A percentile compares a stretch with the other conserved stretches of the same genome.
Conservation (phyloP, 1,284 basidiomycete species). For the Rugosomyces carneus region DNA sequence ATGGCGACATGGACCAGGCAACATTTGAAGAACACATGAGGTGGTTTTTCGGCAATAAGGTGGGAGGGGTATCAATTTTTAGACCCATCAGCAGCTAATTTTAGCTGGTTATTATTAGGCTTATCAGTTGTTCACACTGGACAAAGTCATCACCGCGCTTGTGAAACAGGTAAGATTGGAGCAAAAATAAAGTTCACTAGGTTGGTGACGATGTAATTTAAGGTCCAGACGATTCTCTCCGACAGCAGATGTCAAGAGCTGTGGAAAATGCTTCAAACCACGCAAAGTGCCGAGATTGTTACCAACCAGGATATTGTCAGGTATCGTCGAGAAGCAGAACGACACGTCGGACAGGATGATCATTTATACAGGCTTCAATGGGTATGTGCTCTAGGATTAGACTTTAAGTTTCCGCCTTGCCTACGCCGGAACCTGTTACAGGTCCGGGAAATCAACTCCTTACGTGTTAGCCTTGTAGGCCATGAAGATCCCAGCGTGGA, state of each 20-base stretch:
- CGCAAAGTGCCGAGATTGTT: constrained; percentile 42
- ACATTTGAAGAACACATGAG: constrained; percentile 94
- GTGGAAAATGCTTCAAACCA: constrained; percentile 55
- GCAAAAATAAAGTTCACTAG: background rate
- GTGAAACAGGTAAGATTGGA: constrained; percentile 73
- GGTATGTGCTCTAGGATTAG: constrained; percentile 46
- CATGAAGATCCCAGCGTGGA: constrained; percentile 75
- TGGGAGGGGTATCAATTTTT: constrained; percentile 31
- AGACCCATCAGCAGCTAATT: constrained; percentile 5
- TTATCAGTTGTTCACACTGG: constrained; percentile 86
- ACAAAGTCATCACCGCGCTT: constrained; percentile 83
- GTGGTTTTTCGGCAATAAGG: constrained; percentile 95
- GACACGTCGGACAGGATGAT: constrained; percentile 82
- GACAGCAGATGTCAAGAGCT: constrained; percentile 72
- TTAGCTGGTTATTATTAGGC: constrained; percentile 42
- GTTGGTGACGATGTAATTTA: constrained; percentile 1
- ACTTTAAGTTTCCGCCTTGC: background rate
- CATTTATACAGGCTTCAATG: constrained; percentile 90
- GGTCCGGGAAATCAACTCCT: constrained; percentile 55
- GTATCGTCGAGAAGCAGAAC: constrained; percentile 88
- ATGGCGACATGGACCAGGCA: constrained; percentile 84
- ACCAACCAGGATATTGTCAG: constrained; percentile 80
- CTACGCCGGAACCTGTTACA: constrained; percentile 27
- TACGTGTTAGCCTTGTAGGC: constrained; percentile 77
- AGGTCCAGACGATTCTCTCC: constrained; percentile 81